A percentile compares a stretch with the other conserved stretches of the same genome.
These are phyloP conservation scores for Coemansia sp. DNA, from an alignment of 192 early-diverging fungal genomes.

Conservation along the genomic window DNA sequence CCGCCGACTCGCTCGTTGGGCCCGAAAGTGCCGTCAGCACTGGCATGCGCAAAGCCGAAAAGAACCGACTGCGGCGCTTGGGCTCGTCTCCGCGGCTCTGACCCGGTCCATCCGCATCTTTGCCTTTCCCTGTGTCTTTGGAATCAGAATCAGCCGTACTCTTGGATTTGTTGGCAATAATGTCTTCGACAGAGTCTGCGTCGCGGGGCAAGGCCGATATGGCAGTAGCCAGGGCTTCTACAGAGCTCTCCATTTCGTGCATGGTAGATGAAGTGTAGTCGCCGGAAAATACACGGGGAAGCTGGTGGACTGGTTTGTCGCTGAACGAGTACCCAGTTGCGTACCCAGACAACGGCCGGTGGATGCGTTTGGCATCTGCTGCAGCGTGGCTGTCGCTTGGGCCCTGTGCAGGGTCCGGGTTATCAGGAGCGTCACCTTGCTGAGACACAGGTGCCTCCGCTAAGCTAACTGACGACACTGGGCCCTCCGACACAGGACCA, in stretches of 20 bases:
- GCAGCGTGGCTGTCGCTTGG: neutral
- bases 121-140: neutral
- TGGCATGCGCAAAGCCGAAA: slow-evolving; percentile 28
- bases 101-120: neutral
- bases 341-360: slow-evolving; percentile 39
- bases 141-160: neutral
- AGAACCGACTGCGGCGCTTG: slow-evolving; percentile 46
- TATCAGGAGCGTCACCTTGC: too few species aligned
- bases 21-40: slow-evolving; percentile 7
- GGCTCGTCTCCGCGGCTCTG: slow-evolving; percentile 7
- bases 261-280: slow-evolving; percentile 35
- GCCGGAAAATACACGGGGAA: slow-evolving; percentile 52
- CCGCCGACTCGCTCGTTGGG: neutral
- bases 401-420: neutral
- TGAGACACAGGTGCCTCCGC: neutral
- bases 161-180: slow-evolving; percentile 33
- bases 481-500: neutral
- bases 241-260: slow-evolving; percentile 45
- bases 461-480: neutral
- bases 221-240: slow-evolving; percentile 30
- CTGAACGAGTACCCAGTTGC: slow-evolving; percentile 36
- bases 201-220: slow-evolving; percentile 35
- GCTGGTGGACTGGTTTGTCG: slow-evolving; percentile 34
- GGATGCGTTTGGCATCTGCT: neutral
- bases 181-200: slow-evolving; percentile 38